Percentiles rank a stretch among this genome's conserved stretches.
These are phyloP conservation scores for Ploettnerulaceae sp. DNA, from an alignment of 2,329 filamentous ascomycete species.

Conservation along the genomic window DNA sequence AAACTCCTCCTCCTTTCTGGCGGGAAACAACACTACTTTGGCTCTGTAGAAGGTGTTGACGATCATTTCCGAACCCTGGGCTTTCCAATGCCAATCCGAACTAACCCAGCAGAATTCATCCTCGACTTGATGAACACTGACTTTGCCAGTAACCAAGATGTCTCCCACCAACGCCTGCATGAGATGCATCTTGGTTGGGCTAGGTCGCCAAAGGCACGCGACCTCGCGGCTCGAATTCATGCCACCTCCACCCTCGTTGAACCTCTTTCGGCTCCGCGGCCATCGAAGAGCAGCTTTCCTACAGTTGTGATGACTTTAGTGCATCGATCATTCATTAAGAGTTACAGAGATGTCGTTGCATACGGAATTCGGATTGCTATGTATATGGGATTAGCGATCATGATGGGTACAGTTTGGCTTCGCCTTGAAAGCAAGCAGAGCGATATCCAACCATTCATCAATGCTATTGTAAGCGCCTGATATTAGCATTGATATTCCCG, in stretches of 20 bases:
- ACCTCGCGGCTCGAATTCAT: conserved; percentile 32
- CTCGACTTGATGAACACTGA: conserved; percentile 76
- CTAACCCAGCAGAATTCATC: conserved; percentile 75
- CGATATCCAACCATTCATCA: conserved; percentile 76
- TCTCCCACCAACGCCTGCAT: conserved; percentile 45
- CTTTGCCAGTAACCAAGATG: conserved; percentile 51
- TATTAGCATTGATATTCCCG: not conserved
- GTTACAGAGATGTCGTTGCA: conserved; percentile 75
- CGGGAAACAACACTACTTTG: conserved; percentile 70
- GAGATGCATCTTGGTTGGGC: conserved; percentile 53
- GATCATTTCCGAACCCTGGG: conserved; percentile 60
- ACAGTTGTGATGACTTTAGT: conserved; percentile 59
- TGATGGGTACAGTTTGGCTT: conserved; percentile 87
- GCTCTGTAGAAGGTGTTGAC: conserved; percentile 52
- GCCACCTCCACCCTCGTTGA: conserved; percentile 12
- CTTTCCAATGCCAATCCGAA: conserved; percentile 60
- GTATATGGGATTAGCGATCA: conserved; percentile 73
- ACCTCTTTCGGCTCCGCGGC: conserved; percentile 21
- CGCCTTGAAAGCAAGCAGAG: conserved; percentile 62
- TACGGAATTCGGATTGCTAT: conserved; percentile 80
- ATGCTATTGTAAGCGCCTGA: conserved; percentile 56
- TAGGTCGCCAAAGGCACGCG: conserved; percentile 40
- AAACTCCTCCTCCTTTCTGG: conserved; percentile 68
- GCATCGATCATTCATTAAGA: conserved; percentile 77
- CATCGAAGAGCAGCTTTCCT: conserved; percentile 29